Percentiles rank a stretch among this genome's conserved stretches.
These are phyloP conservation scores for Bertia moriformis DNA, from an alignment of 2,329 filamentous ascomycete species.

Conservation along the genomic window DNA sequence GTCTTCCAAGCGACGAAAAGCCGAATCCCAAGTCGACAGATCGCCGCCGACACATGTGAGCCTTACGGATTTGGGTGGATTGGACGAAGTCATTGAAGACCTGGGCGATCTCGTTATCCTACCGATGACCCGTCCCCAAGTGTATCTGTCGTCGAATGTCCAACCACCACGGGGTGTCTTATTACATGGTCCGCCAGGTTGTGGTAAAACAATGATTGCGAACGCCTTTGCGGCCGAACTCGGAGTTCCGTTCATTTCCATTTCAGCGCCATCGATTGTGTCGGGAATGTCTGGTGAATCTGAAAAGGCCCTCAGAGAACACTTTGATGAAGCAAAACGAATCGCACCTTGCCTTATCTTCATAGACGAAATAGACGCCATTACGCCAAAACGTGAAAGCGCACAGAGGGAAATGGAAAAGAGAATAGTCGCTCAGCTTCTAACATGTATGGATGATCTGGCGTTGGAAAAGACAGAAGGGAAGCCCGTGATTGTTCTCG, in stretches of 20 bases:
- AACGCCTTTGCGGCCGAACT: slow-evolving; percentile 65
- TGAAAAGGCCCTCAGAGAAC: slow-evolving; percentile 70
- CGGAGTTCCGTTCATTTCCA: slow-evolving; percentile 64
- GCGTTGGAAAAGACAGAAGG: slow-evolving; percentile 56
- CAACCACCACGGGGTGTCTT: slow-evolving; percentile 62
- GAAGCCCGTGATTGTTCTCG: slow-evolving; percentile 75
- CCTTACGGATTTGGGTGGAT: slow-evolving; percentile 61
- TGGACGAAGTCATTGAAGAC: slow-evolving; percentile 57
- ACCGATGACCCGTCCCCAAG: slow-evolving; percentile 54
- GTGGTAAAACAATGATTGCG: slow-evolving; percentile 74
- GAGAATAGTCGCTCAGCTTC: slow-evolving; percentile 68
- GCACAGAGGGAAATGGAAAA: slow-evolving; percentile 82
- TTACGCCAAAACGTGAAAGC: slow-evolving; percentile 73
- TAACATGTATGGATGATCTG: slow-evolving; percentile 76
- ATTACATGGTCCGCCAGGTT: slow-evolving; percentile 71
- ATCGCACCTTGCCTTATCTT: slow-evolving; percentile 82
- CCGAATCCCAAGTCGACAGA: slow-evolving; percentile 34
- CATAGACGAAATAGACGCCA: slow-evolving; percentile 82
- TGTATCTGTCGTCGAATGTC: slow-evolving; percentile 50
- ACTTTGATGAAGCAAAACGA: slow-evolving; percentile 76
- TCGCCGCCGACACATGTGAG: slow-evolving; percentile 53
- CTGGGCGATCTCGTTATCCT: slow-evolving; percentile 59
- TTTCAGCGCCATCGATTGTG: slow-evolving; percentile 69
- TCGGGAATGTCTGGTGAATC: slow-evolving; percentile 82
- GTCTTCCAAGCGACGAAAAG: slow-evolving; percentile 49